Base-by-base conservation (phyloP, 2,329 filamentous ascomycete species). In the Paraphoma chrysanthemicola region DNA sequence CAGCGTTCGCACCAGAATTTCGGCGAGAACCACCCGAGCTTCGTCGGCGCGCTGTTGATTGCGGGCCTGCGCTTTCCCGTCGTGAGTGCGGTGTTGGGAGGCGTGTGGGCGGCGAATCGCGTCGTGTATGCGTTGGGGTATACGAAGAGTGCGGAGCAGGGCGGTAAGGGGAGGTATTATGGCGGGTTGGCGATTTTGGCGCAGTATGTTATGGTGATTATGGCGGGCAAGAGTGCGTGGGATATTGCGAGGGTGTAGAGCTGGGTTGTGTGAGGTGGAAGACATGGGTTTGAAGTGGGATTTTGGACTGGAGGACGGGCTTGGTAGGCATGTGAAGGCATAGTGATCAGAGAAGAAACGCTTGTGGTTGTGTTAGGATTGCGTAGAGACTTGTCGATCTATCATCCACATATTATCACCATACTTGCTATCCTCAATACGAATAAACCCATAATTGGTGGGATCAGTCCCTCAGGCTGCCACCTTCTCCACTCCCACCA, bases 1-100 rank as follows among this genome's bases (percentile, higher is more conserved):
- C 75, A 77, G 57, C 75, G 75, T 66, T 67, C 68, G 2, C 84
- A 86, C 77, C 78, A 79, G 68, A 88, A 88, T 74, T 86, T 82
- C 75, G 75, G 84, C 63, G 86, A 89, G 76, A 86, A 87, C 72
- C 80, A 84, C 59, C 67, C 81, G 2, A 79, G 81, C 52, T 80
- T 81, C 4, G 79, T 86, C 44, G 75, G 81, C 28, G 79, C 79
- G 46, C 78, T 85, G 67, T 75, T 88, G 16, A 78, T 87, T 51
- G 79, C 82, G 0, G 86, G 86, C 2, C 63, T 88, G 51, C 77
- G 77, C 58, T 86, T 82, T 70, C 86, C 86, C 0, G 66, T 78
- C 29, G 72, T 79, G 4, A 75, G 81, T 2, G 75, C 81, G 0
- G 74, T 72, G 4, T 58, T 85, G 46, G 83, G 83, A 8, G 72